Evolutionary conservation across 2,329 filamentous ascomycete genomes (phyloP).

Genomic region (Fusarium citri): DNA sequence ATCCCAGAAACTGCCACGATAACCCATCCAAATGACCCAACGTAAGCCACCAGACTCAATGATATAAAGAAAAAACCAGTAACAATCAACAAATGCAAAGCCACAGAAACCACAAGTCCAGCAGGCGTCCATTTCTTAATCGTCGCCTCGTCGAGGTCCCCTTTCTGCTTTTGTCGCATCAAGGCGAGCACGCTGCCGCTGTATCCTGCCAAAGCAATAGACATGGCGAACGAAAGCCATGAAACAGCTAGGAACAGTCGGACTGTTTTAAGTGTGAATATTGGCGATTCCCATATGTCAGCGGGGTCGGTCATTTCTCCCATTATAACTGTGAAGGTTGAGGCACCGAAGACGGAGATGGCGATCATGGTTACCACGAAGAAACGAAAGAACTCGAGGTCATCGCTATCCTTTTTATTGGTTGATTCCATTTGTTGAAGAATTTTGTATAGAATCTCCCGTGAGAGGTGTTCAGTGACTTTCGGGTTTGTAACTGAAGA

Average conservation of each 20-base stretch:
- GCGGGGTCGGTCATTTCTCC: conserved; percentile 8
- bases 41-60: background rate
- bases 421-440: background rate
- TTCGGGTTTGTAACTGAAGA: background rate
- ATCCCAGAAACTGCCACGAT: background rate
- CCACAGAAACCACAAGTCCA: background rate
- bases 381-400: conserved; percentile 1
- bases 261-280: background rate
- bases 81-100: background rate
- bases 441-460: background rate
- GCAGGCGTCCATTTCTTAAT: conserved; percentile 2
- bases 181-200: background rate
- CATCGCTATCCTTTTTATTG: background rate
- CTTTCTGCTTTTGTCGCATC: background rate
- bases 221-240: background rate
- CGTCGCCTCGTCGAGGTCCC: background rate
- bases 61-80: conserved; percentile 1
- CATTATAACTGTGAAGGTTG: background rate
- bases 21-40: background rate
- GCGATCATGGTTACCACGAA: conserved; percentile 5
- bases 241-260: background rate
- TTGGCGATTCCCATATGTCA: background rate
- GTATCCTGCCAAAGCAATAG: background rate
- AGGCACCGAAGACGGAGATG: conserved; percentile 3
- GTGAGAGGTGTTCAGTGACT: background rate